phyloP scores from a whole-genome alignment of 108 stramenopile genomes.

The Mayamaea pseudoterrestris region DNA sequence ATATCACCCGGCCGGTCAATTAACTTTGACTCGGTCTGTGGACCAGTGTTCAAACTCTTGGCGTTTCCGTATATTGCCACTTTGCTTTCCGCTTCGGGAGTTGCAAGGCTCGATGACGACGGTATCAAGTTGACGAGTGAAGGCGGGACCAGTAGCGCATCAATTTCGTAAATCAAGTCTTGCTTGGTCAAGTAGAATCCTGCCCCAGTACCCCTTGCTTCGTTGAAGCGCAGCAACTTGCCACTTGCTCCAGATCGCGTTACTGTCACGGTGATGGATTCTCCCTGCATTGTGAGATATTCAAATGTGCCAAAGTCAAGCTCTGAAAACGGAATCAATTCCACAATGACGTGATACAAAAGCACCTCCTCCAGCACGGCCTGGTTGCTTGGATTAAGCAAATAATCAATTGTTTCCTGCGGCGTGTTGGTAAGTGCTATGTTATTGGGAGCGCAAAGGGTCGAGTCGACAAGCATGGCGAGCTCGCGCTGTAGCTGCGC shows the following conservation, averaged over 20 bases:
- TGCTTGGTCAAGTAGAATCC: background rate
- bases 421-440: background rate
- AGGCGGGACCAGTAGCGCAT: background rate
- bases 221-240: constrained; percentile 1
- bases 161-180: background rate
- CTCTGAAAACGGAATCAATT: background rate
- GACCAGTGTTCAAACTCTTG: too few species aligned
- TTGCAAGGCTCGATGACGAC: too few species aligned
- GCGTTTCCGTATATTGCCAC: too few species aligned
- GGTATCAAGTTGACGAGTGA: too few species aligned
- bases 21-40: too few species aligned
- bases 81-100: too few species aligned
- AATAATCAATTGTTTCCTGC: background rate
- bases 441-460: background rate
- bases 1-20: too few species aligned
- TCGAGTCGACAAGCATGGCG: too few species aligned
- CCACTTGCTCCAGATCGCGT: too few species aligned
- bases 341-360: background rate
- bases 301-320: background rate
- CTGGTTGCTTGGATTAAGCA: background rate
- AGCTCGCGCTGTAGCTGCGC: too few species aligned
- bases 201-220: background rate
- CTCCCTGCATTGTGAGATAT: constrained; percentile 1
- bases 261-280: too few species aligned
- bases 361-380: background rate